phyloP scores from a whole-genome alignment of 345 rosid species.

The Excoecaria agallocha region DNA sequence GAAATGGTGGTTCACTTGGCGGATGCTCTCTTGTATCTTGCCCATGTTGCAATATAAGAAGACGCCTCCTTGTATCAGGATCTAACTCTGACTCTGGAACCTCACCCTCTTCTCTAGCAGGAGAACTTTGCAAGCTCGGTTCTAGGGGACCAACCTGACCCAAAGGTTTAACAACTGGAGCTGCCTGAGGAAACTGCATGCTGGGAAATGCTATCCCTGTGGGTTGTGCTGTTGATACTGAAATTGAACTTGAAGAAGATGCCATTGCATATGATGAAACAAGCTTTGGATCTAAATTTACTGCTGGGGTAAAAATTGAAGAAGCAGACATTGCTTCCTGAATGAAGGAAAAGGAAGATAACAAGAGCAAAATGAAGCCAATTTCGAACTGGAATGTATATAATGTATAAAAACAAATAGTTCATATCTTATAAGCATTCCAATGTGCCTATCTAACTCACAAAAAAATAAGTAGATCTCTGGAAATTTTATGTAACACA shows the following conservation, averaged over 20 bases:
- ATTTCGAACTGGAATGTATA: slow-evolving; percentile 7
- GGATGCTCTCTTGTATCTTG: slow-evolving; percentile 77
- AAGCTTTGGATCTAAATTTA: slow-evolving; percentile 64
- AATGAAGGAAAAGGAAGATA: slow-evolving; percentile 21
- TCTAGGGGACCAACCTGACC: slow-evolving; percentile 58
- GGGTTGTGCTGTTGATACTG: slow-evolving; percentile 49
- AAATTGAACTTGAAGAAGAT: slow-evolving; percentile 60
- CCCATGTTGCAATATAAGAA: slow-evolving; percentile 97
- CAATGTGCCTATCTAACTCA: slow-evolving; percentile 8
- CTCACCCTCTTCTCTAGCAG: slow-evolving; percentile 98
- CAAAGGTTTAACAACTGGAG: slow-evolving; percentile 54
- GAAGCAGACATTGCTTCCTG: slow-evolving; percentile 81
- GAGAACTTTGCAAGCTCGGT: slow-evolving; percentile 79
- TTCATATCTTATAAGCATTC: slow-evolving; percentile 6
- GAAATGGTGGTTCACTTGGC: slow-evolving; percentile 64
- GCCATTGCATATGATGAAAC: slow-evolving; percentile 52
- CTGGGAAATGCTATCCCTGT: slow-evolving; percentile 46
- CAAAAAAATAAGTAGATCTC: neutral
- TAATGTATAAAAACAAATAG: neutral
- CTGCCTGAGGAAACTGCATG: slow-evolving; percentile 52
- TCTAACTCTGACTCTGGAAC: slow-evolving; percentile 97
- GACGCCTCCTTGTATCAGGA: slow-evolving; percentile 95
- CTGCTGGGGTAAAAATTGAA: slow-evolving; percentile 50
- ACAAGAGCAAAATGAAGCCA: neutral
- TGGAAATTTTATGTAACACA: neutral